These are phyloP conservation scores for Fusarium haematococcum DNA, from an alignment of 2,329 filamentous ascomycete genomes.

Conservation along the genomic window DNA sequence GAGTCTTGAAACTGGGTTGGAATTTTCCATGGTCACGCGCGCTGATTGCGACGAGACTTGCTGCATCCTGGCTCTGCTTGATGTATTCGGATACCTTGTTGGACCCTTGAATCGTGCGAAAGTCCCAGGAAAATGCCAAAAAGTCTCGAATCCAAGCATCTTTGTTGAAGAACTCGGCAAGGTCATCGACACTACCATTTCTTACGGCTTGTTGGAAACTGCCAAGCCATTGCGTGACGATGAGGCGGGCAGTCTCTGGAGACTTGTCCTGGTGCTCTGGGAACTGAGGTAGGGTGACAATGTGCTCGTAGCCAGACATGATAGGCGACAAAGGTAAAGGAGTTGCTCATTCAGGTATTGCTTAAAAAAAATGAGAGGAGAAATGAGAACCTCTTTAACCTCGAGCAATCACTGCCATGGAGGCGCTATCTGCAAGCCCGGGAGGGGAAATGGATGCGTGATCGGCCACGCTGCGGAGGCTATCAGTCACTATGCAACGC, in stretches of 20 bases:
- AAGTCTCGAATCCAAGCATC: constrained; percentile 47
- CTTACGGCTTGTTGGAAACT: background rate
- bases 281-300: background rate
- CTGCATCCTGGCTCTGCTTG: background rate
- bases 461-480: background rate
- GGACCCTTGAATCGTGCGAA: constrained; percentile 39
- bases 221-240: background rate
- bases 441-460: background rate
- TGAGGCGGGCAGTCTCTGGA: background rate
- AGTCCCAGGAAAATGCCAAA: constrained; percentile 45
- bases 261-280: constrained; percentile 3
- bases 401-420: background rate
- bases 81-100: background rate
- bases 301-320: constrained; percentile 8
- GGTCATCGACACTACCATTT: background rate
- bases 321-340: no score
- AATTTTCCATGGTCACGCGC: background rate
- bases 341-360: no score
- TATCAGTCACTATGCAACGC: background rate
- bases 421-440: background rate
- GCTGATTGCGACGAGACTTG: constrained; percentile 6
- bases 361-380: no score
- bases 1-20: background rate
- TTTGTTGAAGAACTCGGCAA: constrained; percentile 28
- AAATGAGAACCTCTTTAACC: background rate